These are phyloP conservation scores for Fusarium sp. DNA, from an alignment of 2,329 filamentous ascomycete genomes.

Conservation along the genomic window DNA sequence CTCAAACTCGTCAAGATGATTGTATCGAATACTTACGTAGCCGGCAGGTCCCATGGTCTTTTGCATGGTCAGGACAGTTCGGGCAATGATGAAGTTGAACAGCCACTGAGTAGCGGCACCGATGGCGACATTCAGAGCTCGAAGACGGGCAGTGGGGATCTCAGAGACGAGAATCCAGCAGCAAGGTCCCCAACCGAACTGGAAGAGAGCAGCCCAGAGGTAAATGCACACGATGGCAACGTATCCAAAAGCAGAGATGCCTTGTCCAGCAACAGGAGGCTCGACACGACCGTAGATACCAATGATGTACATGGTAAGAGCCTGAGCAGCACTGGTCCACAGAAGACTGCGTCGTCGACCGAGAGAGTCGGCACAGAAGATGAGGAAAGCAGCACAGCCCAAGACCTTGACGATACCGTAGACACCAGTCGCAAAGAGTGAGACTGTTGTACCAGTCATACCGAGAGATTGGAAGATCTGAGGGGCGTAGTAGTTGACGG, in stretches of 20 bases:
- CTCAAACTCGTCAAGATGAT: not conserved
- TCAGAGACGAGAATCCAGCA: slow-evolving; percentile 78
- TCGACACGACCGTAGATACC: slow-evolving; percentile 75
- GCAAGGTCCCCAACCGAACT: slow-evolving; percentile 76
- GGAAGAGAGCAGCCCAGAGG: slow-evolving; percentile 76
- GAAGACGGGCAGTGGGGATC: slow-evolving; percentile 73
- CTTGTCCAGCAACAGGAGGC: slow-evolving; percentile 62
- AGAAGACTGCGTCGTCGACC: slow-evolving; percentile 70
- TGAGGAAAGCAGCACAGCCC: slow-evolving; percentile 71
- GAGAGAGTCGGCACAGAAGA: slow-evolving; percentile 75
- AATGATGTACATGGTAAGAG: slow-evolving; percentile 73
- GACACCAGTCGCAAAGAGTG: slow-evolving; percentile 77
- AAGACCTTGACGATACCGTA: slow-evolving; percentile 78
- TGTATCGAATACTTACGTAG: slow-evolving; percentile 48
- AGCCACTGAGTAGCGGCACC: slow-evolving; percentile 77
- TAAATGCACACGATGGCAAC: slow-evolving; percentile 77
- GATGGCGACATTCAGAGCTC: slow-evolving; percentile 74
- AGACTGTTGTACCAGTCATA: slow-evolving; percentile 63
- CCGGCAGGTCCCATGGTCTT: slow-evolving; percentile 58
- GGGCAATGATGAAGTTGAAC: slow-evolving; percentile 78
- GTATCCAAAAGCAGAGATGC: slow-evolving; percentile 73
- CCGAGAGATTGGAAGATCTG: slow-evolving; percentile 75
- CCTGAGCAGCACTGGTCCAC: slow-evolving; percentile 73
- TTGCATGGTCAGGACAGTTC: slow-evolving; percentile 73
- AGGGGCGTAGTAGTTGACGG: slow-evolving; percentile 72